phyloP scores from a whole-genome alignment of 768 basidiomycete genomes.

The Kwoniella shandongensis region DNA sequence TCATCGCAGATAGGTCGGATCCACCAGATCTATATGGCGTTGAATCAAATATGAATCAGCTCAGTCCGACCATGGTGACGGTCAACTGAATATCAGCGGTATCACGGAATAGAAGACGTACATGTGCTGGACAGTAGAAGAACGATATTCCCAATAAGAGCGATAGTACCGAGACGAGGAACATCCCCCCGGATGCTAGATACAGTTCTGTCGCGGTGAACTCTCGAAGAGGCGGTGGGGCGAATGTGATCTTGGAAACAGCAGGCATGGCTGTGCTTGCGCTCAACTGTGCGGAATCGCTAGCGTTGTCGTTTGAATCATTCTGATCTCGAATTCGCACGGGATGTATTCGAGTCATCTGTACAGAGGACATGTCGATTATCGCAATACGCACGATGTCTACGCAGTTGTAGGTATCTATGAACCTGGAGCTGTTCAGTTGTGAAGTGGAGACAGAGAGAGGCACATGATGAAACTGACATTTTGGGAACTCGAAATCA shows the following conservation, averaged over 20 bases:
- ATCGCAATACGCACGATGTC: too few species aligned
- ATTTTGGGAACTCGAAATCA: too few species aligned
- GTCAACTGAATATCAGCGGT: neutral
- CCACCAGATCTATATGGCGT: neutral
- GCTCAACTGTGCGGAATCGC: too few species aligned
- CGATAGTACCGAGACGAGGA: constrained; percentile 7
- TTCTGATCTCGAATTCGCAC: too few species aligned
- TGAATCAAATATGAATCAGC: neutral
- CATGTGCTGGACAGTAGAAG: constrained; percentile 17
- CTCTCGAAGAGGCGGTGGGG: constrained; percentile 8
- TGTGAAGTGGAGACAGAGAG: too few species aligned
- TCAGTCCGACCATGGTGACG: neutral
- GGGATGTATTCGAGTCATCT: too few species aligned
- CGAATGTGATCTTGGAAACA: constrained; percentile 11
- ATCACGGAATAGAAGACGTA: neutral
- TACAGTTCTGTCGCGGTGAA: constrained; percentile 12
- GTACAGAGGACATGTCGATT: too few species aligned
- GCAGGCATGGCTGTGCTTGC: too few species aligned
- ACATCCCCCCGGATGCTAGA: constrained; percentile 4
- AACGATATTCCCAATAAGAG: constrained; percentile 17
- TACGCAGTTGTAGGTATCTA: too few species aligned
- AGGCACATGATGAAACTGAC: too few species aligned
- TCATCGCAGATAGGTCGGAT: constrained; percentile 56
- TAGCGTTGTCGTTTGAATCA: too few species aligned
- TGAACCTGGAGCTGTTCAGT: too few species aligned